These are phyloP conservation scores for Populus trichocarpa DNA, from an alignment of 441 rosid genomes.

Conservation along the genomic window DNA sequence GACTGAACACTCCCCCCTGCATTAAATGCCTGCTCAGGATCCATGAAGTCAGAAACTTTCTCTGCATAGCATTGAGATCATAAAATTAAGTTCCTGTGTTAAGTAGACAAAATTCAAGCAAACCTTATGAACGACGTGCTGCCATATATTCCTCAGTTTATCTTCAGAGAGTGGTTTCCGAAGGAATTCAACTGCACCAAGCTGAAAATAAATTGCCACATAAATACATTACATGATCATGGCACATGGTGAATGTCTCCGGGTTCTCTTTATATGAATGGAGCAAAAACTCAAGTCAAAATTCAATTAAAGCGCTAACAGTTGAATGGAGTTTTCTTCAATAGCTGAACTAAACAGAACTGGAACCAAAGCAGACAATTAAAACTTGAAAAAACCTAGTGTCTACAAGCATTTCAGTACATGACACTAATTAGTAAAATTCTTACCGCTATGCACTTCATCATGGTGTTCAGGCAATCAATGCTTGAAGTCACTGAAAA, in stretches of 20 bases:
- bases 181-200: constrained; percentile 97
- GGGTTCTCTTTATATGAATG: background rate
- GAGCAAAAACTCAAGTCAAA: background rate
- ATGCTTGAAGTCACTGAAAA: constrained; percentile 75
- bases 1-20: constrained; percentile 47
- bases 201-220: constrained; percentile 50
- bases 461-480: constrained; percentile 78
- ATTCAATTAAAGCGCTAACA: background rate
- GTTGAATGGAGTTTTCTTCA: background rate
- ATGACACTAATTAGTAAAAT: background rate
- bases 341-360: background rate
- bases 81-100: background rate
- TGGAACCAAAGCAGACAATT: background rate
- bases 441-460: constrained; percentile 97
- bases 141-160: constrained; percentile 89
- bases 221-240: constrained; percentile 6
- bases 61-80: background rate
- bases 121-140: constrained; percentile 96
- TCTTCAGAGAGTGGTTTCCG: constrained; percentile 76
- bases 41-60: constrained; percentile 21
- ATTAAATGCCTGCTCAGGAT: constrained; percentile 69
- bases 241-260: background rate
- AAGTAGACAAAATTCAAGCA: constrained; percentile 9
- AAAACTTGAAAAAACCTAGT: background rate
- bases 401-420: background rate